Evolutionary conservation across 768 basidiomycete genomes (phyloP), one percentile per base, ranked within the genome.

Genomic region (Pleurotus salmoneostramineus): DNA sequence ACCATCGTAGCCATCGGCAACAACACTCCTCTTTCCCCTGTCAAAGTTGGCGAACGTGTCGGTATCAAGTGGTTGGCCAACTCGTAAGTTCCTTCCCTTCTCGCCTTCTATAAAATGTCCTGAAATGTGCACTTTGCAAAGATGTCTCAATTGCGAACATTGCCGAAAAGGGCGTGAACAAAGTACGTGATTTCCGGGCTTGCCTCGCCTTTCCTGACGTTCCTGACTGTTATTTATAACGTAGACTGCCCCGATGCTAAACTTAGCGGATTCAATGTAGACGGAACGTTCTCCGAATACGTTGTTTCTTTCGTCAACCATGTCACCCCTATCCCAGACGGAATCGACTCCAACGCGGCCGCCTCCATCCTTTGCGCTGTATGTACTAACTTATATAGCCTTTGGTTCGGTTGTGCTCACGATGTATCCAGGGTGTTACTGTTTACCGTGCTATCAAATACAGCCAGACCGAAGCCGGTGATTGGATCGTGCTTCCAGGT

Each of bases 361-460:
- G 85, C 87, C 2, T 86, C 88, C 7, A 80, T 95, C 58, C 82
- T 93, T 10, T 93, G 91, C 63, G 91, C 90, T 10, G 87, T 87
- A 67, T 56, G 80, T 71, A 32, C 27, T 21, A n/a, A 1, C 33
- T 8, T 50, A 44, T 44, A 14, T 1, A 31, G 6, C 15, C 32
- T 49, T 37, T 21, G 32, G 15, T 42, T 15, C 52, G 33, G 5
- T n/a, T 42, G 14, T 61, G 52, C 55, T 4, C 12, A 33, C 46
- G 8, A 0, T 12, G 8, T 40, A 3, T 17, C n/a, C 44, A 0
- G 87, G 91, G 90, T 47, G 75, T 95, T 17, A 95, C 93, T 2
- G 90, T 91, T 1, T 95, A 93, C 66, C 87, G 90, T 58, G 93
- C 91, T 0, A 73, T 95, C 63, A 95, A 94, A 70, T 79, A 88